Evolutionary conservation across 2,329 filamentous ascomycete species (phyloP).

Genomic region (Cadophora sp.): DNA sequence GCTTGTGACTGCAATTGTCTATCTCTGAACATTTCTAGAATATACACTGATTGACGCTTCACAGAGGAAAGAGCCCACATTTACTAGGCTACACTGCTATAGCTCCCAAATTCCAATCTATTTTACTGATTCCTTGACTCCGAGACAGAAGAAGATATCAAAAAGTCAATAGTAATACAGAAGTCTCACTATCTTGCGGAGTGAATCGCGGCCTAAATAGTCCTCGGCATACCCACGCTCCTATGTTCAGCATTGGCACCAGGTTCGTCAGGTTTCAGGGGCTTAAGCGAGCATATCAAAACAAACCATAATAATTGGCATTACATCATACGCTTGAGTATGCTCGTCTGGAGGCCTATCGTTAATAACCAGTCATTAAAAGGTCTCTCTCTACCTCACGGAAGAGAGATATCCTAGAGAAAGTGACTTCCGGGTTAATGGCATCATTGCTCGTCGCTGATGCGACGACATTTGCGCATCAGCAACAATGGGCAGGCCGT

Average conservation of each 20-base stretch:
- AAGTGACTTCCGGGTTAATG: neutral
- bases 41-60: no score
- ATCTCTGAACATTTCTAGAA: no score
- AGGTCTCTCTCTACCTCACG: neutral
- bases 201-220: neutral
- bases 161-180: neutral
- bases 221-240: neutral
- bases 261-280: neutral
- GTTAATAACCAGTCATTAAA: neutral
- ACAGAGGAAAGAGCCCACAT: no score
- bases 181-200: neutral
- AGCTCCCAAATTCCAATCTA: no score
- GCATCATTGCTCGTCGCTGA: neutral
- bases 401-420: neutral
- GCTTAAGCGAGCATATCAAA: neutral
- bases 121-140: no score
- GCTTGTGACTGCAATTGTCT: neutral
- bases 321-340: neutral
- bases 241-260: neutral
- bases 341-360: neutral
- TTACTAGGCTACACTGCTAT: no score
- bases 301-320: neutral
- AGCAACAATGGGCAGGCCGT: neutral
- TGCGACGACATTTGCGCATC: neutral
- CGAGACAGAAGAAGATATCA: neutral